Evolutionary conservation across 495 filamentous ascomycete genomes (phyloP).

Genomic region (Pseudevernia furfuracea): DNA sequence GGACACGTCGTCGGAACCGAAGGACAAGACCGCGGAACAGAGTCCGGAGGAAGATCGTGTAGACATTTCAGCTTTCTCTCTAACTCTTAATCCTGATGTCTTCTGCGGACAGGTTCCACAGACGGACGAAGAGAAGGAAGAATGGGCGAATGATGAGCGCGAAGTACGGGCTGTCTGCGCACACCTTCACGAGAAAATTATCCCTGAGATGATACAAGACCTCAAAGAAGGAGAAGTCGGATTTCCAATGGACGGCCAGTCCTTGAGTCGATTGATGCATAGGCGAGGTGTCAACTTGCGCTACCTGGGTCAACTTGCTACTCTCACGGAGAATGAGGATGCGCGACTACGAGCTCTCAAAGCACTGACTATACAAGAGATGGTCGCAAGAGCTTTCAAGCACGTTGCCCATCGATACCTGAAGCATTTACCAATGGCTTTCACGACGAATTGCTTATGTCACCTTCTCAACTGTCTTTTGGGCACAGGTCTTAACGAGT

Average conservation of each 20-base stretch:
- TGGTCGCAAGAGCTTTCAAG: constrained; percentile 90
- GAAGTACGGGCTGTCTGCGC: constrained; percentile 79
- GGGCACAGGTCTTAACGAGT: constrained; percentile 65
- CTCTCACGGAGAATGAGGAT: constrained; percentile 57
- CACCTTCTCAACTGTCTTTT: constrained; percentile 95
- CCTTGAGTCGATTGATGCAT: constrained; percentile 81
- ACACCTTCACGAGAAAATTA: constrained; percentile 62
- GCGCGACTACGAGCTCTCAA: constrained; percentile 68
- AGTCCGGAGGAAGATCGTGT: constrained; percentile 50
- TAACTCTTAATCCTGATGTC: constrained; percentile 89
- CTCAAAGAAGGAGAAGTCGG: constrained; percentile 87
- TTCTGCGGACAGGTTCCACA: constrained; percentile 89
- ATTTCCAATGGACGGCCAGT: constrained; percentile 96
- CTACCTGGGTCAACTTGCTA: constrained; percentile 80
- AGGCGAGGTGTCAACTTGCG: constrained; percentile 96
- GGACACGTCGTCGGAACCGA: constrained; percentile 22
- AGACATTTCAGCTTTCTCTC: constrained; percentile 78
- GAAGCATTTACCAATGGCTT: constrained; percentile 67
- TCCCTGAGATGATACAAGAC: constrained; percentile 71
- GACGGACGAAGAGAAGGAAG: constrained; percentile 79
- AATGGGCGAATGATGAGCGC: constrained; percentile 77
- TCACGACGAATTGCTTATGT: constrained; percentile 66
- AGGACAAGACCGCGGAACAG: constrained; percentile 28
- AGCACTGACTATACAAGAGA: constrained; percentile 75
- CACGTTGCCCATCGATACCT: constrained; percentile 76